Conservation (phyloP, 345 rosid genomes). For the Aquilaria sinensis region DNA sequence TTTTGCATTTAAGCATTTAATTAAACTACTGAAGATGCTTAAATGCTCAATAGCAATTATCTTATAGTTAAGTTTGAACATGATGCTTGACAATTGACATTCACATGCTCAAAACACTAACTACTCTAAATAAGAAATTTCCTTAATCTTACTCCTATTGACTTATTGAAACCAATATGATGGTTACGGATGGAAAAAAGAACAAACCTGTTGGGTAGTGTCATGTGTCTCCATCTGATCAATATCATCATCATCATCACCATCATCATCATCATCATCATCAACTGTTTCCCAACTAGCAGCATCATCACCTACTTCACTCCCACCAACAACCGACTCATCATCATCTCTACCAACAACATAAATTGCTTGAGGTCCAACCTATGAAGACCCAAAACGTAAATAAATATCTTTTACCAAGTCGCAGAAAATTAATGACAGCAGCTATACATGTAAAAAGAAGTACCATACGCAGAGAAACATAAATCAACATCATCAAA, state of each 20-base stretch:
- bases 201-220: slow-evolving; percentile 68
- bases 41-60: too few relatives aligned
- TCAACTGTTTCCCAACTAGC: slow-evolving; percentile 98
- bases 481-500: neutral
- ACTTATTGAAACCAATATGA: too few relatives aligned
- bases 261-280: slow-evolving; percentile 53
- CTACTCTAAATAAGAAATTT: slow-evolving; percentile 9
- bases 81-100: neutral
- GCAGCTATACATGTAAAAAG: slow-evolving; percentile 6
- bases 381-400: slow-evolving; percentile 36
- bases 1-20: too few relatives aligned
- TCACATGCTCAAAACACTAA: slow-evolving; percentile 5
- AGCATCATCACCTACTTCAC: slow-evolving; percentile 81
- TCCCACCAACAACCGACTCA: slow-evolving; percentile 74
- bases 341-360: slow-evolving; percentile 97
- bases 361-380: slow-evolving; percentile 97
- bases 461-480: neutral
- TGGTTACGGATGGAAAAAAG: too few relatives aligned
- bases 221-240: slow-evolving; percentile 32
- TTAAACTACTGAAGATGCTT: too few relatives aligned
- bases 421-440: slow-evolving; percentile 2
- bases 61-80: too few relatives aligned
- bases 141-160: too few relatives aligned
- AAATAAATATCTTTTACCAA: neutral
- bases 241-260: slow-evolving; percentile 58